Evolutionary conservation across 2,329 filamentous ascomycete genomes (phyloP), one percentile per base, ranked within the genome.

Genomic region (Ophiostoma tasmaniense): DNA sequence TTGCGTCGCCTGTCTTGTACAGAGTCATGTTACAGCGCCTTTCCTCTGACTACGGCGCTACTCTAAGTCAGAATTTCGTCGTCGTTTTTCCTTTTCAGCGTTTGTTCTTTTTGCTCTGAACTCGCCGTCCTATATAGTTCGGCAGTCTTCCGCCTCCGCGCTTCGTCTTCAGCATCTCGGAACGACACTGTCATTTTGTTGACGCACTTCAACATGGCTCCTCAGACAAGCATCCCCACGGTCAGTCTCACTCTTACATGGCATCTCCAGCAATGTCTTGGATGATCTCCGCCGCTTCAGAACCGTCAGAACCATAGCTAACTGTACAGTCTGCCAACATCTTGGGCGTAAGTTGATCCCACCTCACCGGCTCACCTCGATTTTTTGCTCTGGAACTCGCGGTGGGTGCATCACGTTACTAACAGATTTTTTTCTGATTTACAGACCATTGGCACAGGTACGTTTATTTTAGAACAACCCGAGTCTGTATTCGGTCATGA

Each of bases 241-340:
- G 75, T 77, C 5, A n/a, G 6, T 37, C 30, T 39, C 20, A 6
- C 22, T 10, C 13, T 30, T 11, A 45, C 14, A 20, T 45, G 39
- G 4, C 7, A 25, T 55, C 50, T 25, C 50, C n/a, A 55, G 50
- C 50, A 55, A 25, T 55, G 50, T 55, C 50, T 55, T 25, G 50
- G 50, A 55, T 25, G 50, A 55, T 55, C 50, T 22, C 22, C 11
- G 17, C n/a, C 50, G 1, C 3, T 25, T 2, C 50, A 2, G 10
- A 25, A n/a, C 33, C 30, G 13, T 2, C 33, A 22, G 7, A 25
- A 10, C 20, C 8, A 14, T 42, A 14, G 17, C 13, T 33, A 59
- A 52, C 30, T 3, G 5, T 35, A 35, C 37, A 77, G 76, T 77
- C 78, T 0, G 78, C 79, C 65, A 80, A 76, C 71, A 77, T 80